Conservation (phyloP, 139 green algal genomes). For the Pycnococcus provasolii region DNA sequence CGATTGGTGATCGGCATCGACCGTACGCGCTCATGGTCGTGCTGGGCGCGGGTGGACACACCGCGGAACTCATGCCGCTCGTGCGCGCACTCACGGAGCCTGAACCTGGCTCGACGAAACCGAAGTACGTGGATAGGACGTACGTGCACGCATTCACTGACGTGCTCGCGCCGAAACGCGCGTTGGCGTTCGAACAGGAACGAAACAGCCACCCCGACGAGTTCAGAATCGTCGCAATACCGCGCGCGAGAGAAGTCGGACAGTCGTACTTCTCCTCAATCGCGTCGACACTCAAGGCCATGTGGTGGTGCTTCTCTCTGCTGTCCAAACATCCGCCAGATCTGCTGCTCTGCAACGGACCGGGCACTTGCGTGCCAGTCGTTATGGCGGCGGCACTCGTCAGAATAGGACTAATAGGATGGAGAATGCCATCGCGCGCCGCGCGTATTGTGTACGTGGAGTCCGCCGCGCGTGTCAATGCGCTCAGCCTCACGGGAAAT, state of each 20-base stretch:
- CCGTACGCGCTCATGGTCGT: conserved; percentile 7
- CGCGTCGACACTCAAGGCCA: not conserved
- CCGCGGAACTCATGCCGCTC: conserved; percentile 18
- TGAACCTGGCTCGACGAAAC: not conserved
- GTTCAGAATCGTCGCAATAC: not conserved
- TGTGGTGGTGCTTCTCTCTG: not conserved
- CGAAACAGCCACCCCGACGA: not conserved
- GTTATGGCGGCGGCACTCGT: not conserved
- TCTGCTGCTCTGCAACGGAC: conserved; percentile 17
- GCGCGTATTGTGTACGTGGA: conserved; percentile 10
- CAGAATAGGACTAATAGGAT: not conserved
- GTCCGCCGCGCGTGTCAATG: not conserved
- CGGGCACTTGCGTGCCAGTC: conserved; percentile 27
- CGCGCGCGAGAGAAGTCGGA: conserved; percentile 21
- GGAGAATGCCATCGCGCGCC: not conserved
- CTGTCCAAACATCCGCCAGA: not conserved
- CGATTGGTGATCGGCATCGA: too few relatives aligned
- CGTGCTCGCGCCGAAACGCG: not conserved
- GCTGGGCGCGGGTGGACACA: conserved; percentile 25
- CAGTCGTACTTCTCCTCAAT: conserved; percentile 9
- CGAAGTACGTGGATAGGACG: not conserved
- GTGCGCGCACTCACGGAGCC: not conserved
- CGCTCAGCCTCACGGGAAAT: conserved; percentile 16
- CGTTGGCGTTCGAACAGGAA: too few relatives aligned
- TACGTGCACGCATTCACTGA: conserved; percentile 21